Evolutionary conservation across 2,329 filamentous ascomycete species (phyloP).

Genomic region (Colletotrichum sp.): DNA sequence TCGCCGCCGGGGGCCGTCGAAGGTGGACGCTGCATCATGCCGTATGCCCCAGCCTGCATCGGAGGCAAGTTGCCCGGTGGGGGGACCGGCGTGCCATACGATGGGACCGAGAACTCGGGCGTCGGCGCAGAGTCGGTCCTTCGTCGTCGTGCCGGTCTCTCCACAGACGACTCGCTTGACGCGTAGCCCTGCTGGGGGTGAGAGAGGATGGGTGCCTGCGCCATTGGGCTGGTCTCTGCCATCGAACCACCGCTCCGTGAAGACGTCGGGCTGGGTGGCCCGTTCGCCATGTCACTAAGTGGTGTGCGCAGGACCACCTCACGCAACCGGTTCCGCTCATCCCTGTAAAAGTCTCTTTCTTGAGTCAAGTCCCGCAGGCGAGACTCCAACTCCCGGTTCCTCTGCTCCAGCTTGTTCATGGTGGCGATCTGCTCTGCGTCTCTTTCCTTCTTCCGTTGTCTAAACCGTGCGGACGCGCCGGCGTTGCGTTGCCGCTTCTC

Average conservation of each 20-base stretch:
- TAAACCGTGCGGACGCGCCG: slow-evolving; percentile 82
- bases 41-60: slow-evolving; percentile 43
- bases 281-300: slow-evolving; percentile 56
- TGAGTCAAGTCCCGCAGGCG: slow-evolving; percentile 58
- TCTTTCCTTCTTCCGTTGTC: slow-evolving; percentile 81
- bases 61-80: slow-evolving; percentile 45
- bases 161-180: slow-evolving; percentile 46
- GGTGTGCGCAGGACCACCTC: slow-evolving; percentile 68
- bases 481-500: slow-evolving; percentile 88
- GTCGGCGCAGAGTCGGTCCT: slow-evolving; percentile 48
- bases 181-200: slow-evolving; percentile 34
- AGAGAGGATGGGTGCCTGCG: slow-evolving; percentile 29
- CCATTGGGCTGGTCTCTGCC: slow-evolving; percentile 40
- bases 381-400: slow-evolving; percentile 68
- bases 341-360: slow-evolving; percentile 75
- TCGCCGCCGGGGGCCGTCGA: slow-evolving; percentile 43
- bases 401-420: slow-evolving; percentile 71
- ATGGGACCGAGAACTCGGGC: slow-evolving; percentile 43
- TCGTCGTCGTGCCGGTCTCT: slow-evolving; percentile 51
- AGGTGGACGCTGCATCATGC: slow-evolving; percentile 37
- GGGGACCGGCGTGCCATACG: slow-evolving; percentile 40
- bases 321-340: slow-evolving; percentile 74
- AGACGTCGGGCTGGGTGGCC: slow-evolving; percentile 55
- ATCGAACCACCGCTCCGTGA: slow-evolving; percentile 39
- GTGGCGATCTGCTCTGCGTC: slow-evolving; percentile 74